Base-by-base conservation (phyloP, 148 eudicot species). In the Vaccinium macrocarpon region DNA sequence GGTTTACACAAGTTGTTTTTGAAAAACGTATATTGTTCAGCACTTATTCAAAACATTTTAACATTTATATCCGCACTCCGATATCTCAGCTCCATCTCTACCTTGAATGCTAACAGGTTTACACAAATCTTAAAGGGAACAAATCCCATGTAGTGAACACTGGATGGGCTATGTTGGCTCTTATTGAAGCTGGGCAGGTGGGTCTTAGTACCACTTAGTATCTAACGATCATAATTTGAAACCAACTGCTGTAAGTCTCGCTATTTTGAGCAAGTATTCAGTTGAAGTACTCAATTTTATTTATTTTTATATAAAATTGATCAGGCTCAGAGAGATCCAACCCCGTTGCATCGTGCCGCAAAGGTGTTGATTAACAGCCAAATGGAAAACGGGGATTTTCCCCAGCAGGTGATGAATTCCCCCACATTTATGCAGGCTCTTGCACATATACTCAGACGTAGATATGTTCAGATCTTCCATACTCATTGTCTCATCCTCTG, bases 111-210 rank as follows among this genome's bases (percentile, higher is more conserved):
- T 32, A 42, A 81, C 53, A 89, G 88, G 89, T 89, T 18, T 89
- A 89, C 51, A 82, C 86, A 83, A 85, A 87, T 89, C 79, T 89
- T 55, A 83, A 87, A 83, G 88, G 87, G 21, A 84, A 83, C 80
- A 75, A 80, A 73, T 81, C 88, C 19, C 91, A 89, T 75, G 83
- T 87, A 38, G 91, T 87, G 27, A 87, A 85, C 82, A 89, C 91
- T 62, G 87, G 83, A 83, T 89, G 91, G 91, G 89, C 89, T 55
- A 29, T 87, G 88, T 62, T 89, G 81, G 82, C 91, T 87, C 91
- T 89, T 21, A 89, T 87, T 57, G 91, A 78, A 66, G 86, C 88
- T 76, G 87, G 88, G 27, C 86, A 86, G 89, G 90, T 89, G 76
- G 13, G 55, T 61, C 13, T 2, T 21, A 21, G 9, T 59, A 7